A percentile compares a stretch with the other conserved stretches of the same genome.
These are phyloP conservation scores for Malbranchea cinnamomea DNA, from an alignment of 2,329 filamentous ascomycete species.

Conservation along the genomic window DNA sequence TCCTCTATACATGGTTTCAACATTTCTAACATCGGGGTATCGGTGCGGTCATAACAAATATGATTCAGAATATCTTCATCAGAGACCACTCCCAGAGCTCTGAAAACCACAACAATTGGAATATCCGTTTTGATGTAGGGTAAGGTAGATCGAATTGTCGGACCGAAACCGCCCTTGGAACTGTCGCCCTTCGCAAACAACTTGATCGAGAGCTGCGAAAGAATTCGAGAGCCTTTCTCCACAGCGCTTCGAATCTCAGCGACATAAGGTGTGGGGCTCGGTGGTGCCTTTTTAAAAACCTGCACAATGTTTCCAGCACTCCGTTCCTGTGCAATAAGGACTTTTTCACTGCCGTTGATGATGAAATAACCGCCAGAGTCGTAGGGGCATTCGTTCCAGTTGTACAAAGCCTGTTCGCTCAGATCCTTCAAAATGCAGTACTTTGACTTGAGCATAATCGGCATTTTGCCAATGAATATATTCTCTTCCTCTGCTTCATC, in stretches of 20 bases:
- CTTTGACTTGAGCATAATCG: conserved; percentile 95
- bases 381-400: conserved; percentile 92
- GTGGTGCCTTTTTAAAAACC: conserved; percentile 92
- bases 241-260: conserved; percentile 94
- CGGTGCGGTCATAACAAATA: conserved; percentile 89
- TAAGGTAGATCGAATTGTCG: conserved; percentile 77
- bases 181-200: conserved; percentile 72
- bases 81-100: conserved; percentile 86
- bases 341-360: conserved; percentile 98
- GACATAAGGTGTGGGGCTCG: conserved; percentile 82
- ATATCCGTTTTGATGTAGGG: conserved; percentile 91
- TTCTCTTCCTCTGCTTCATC: conserved; percentile 50
- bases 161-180: conserved; percentile 65
- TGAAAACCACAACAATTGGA: conserved; percentile 88
- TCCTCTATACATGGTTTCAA: conserved; percentile 95
- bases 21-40: conserved; percentile 96
- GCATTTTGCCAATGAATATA: conserved; percentile 88
- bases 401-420: conserved; percentile 71
- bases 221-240: conserved; percentile 87
- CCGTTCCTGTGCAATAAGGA: conserved; percentile 91
- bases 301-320: conserved; percentile 98
- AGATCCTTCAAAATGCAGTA: conserved; percentile 81
- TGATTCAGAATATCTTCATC: conserved; percentile 97
- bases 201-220: conserved; percentile 85
- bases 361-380: conserved; percentile 98